Conservation (phyloP, 2,329 filamentous ascomycete genomes). For the Chrysoporthe austroafricana region DNA sequence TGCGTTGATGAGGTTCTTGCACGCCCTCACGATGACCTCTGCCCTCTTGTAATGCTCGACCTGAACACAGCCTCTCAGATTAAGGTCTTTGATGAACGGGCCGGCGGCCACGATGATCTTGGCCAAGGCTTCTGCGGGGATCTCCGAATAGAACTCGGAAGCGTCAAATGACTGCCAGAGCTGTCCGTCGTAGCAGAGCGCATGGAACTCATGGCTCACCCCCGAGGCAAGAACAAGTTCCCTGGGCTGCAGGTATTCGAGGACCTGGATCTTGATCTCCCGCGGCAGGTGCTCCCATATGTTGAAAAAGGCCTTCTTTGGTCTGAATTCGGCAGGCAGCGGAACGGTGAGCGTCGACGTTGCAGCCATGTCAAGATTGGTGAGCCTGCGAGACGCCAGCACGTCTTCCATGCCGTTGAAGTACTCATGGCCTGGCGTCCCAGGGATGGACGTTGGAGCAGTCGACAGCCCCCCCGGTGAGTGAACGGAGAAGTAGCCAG, state of each 20-base stretch:
- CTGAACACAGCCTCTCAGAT: slow-evolving; percentile 89
- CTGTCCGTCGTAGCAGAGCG: slow-evolving; percentile 91
- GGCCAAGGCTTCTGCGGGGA: slow-evolving; percentile 80
- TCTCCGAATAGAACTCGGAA: slow-evolving; percentile 84
- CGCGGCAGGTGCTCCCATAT: slow-evolving; percentile 83
- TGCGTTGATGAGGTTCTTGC: slow-evolving; percentile 83
- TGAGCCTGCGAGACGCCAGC: slow-evolving; percentile 60
- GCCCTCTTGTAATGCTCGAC: slow-evolving; percentile 79
- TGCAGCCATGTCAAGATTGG: slow-evolving; percentile 47
- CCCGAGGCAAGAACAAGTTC: slow-evolving; percentile 79
- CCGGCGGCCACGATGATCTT: slow-evolving; percentile 85
- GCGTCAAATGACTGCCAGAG: slow-evolving; percentile 86
- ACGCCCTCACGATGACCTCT: slow-evolving; percentile 79
- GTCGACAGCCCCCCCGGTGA: slow-evolving; percentile 39
- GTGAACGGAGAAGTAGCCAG: slow-evolving; percentile 37
- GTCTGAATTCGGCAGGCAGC: slow-evolving; percentile 66
- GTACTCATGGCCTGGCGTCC: slow-evolving; percentile 45
- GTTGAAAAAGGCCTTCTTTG: slow-evolving; percentile 54
- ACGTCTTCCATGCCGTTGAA: slow-evolving; percentile 50
- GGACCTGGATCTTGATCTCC: slow-evolving; percentile 79
- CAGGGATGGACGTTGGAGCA: slow-evolving; percentile 44
- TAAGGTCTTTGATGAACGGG: slow-evolving; percentile 88
- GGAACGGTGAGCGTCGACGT: slow-evolving; percentile 49
- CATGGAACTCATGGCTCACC: slow-evolving; percentile 78
- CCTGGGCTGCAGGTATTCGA: slow-evolving; percentile 76